phyloP scores from a whole-genome alignment of 2,329 filamentous ascomycete genomes.

The Colletotrichum tropicale region DNA sequence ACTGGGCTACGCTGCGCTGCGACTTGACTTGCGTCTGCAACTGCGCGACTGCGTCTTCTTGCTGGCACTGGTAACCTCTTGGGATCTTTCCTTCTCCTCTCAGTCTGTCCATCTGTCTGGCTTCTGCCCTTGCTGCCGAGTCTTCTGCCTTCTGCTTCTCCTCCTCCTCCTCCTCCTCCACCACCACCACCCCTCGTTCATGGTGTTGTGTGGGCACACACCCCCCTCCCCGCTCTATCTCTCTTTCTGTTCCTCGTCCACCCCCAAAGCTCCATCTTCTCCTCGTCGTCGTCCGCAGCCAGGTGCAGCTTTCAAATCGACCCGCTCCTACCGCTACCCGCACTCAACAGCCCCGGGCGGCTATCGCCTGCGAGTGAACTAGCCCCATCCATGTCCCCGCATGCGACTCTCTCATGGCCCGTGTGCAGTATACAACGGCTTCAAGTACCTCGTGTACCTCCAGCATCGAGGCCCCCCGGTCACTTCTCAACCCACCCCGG shows the following conservation, averaged over 20 bases:
- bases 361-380: conserved; percentile 20
- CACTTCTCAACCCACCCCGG: background rate
- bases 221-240: background rate
- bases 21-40: background rate
- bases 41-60: background rate
- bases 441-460: conserved; percentile 15
- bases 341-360: conserved; percentile 18
- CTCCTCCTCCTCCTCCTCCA: background rate
- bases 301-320: conserved; percentile 1
- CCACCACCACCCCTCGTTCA: background rate
- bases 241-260: background rate
- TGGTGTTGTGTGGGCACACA: background rate
- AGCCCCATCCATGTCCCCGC: conserved; percentile 14
- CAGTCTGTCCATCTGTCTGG: background rate
- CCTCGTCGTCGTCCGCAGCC: background rate
- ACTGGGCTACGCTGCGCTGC: background rate
- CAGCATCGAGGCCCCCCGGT: background rate
- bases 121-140: background rate
- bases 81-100: background rate
- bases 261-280: background rate
- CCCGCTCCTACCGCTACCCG: conserved; percentile 16
- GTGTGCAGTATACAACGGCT: conserved; percentile 2
- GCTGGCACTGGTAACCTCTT: conserved; percentile 1
- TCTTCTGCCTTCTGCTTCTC: background rate
- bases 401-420: conserved; percentile 5